Evolutionary conservation across 2,329 filamentous ascomycete genomes (phyloP).

Genomic region (Cytospora piceae): DNA sequence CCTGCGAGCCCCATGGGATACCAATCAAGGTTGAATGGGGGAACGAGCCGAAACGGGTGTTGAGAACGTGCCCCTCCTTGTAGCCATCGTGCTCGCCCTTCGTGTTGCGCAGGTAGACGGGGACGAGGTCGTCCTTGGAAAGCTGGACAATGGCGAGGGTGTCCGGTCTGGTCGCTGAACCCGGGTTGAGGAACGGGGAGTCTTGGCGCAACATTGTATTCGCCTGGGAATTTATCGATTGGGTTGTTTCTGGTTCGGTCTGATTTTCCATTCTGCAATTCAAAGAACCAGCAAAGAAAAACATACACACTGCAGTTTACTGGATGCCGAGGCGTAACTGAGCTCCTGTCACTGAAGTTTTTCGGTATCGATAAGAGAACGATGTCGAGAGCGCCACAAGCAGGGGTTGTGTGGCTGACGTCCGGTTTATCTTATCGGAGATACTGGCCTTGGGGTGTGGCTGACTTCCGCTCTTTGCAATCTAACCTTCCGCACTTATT

Average conservation of each 20-base stretch:
- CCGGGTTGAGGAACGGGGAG: constrained; percentile 82
- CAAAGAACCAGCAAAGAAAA: background rate
- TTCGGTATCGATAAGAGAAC: constrained; percentile 20
- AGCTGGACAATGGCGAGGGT: constrained; percentile 84
- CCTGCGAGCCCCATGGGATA: constrained; percentile 88
- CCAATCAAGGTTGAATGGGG: constrained; percentile 78
- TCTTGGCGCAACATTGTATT: constrained; percentile 41
- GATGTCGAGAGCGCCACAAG: background rate
- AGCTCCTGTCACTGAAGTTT: constrained; percentile 14
- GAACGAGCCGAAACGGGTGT: constrained; percentile 92
- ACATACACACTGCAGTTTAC: background rate
- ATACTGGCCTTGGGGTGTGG: background rate
- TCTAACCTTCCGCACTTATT: background rate
- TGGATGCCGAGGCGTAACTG: background rate
- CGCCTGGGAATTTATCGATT: constrained; percentile 28
- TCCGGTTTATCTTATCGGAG: background rate
- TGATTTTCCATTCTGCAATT: background rate
- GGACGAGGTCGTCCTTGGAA: constrained; percentile 82
- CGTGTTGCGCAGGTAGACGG: constrained; percentile 68
- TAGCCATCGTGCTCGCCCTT: constrained; percentile 71
- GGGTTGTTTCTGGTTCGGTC: background rate
- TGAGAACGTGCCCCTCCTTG: constrained; percentile 77
- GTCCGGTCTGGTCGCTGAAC: constrained; percentile 62
- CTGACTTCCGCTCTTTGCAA: background rate
- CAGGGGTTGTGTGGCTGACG: background rate